Conservation (phyloP, 345 rosid genomes). For the Zanthoxylum bungeanum region DNA sequence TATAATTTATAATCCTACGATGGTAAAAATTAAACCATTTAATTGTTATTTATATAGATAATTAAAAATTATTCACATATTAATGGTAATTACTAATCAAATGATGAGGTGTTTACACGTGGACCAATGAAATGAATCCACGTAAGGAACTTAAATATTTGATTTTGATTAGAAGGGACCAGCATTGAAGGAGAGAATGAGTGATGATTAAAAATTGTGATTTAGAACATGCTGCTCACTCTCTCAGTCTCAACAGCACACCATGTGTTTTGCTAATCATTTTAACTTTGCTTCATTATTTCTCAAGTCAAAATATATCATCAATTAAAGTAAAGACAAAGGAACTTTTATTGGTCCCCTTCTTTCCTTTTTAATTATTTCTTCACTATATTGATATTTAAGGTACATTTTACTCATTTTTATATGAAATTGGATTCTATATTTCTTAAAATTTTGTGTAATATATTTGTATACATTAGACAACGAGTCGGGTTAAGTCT, state of each 20-base stretch:
- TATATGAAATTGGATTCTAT: not conserved
- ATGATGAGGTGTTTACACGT: not conserved
- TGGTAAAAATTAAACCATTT: too few relatives aligned
- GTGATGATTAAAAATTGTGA: not conserved
- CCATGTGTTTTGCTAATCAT: not conserved
- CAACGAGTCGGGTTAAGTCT: too few relatives aligned
- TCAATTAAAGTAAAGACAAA: not conserved
- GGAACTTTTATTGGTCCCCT: not conserved
- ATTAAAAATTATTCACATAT: too few relatives aligned
- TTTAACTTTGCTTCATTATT: not conserved
- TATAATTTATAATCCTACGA: too few relatives aligned
- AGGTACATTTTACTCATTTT: not conserved
- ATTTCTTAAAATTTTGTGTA: too few relatives aligned
- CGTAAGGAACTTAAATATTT: not conserved
- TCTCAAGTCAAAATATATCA: not conserved
- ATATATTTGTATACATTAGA: too few relatives aligned
- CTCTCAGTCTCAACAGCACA: too few relatives aligned
- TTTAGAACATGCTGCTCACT: not conserved
- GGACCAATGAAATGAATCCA: not conserved
- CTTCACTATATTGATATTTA: not conserved
- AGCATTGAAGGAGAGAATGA: not conserved
- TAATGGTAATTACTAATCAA: not conserved
- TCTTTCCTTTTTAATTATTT: not conserved
- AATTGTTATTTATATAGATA: too few relatives aligned
- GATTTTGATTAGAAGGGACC: not conserved